Base-by-base conservation (phyloP, 2,329 filamentous ascomycete species). In the Xylariaceae sp. region DNA sequence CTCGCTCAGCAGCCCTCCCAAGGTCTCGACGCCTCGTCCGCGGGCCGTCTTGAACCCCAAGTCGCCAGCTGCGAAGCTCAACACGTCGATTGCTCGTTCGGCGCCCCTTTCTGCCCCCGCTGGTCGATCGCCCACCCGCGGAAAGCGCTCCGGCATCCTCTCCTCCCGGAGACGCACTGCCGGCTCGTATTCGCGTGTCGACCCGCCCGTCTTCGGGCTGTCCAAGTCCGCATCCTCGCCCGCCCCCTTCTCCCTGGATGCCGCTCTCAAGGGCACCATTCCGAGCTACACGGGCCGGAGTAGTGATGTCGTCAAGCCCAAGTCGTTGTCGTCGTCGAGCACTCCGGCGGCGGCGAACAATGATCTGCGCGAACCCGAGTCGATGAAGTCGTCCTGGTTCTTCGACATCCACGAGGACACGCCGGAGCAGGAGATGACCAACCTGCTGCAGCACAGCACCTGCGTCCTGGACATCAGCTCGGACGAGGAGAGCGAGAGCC, bases 341-440 rank as follows among this genome's bases (percentile, higher is more conserved):
- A 43, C 55, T 33, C 52, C 50, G 43, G 47, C 50, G 35, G 31
- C 51, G 36, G 47, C 56, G 31, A 38, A 53, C 45, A 37, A 44
- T 34, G 48, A 51, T 28, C 52, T 72, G 22, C 43, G 60, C 26
- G 64, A 66, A 39, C 53, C 66, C 15, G 66, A 72, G 33, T 8
- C 8, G 8, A 57, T 70, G 48, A 75, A 82, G 53, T 70, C 76
- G 21, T 71, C 71, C 37, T 95, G 88, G 89, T 83, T 83, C 65
- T 96, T 98, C 55, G 83, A 90, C 38, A 96, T 98, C 51, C 81
- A 95, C 55, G 86, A 94, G 55, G 90, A 98, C 58, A 87, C 85
- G 0, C 76, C 83, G 6, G 85, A 94, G 55, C 84, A 95, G 54
- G 82, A 94, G 55, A 84, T 92, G 60, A 86, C 88, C 49, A 95